phyloP scores from a whole-genome alignment of 2,329 filamentous ascomycete genomes.

The Aspergillus hortae region DNA sequence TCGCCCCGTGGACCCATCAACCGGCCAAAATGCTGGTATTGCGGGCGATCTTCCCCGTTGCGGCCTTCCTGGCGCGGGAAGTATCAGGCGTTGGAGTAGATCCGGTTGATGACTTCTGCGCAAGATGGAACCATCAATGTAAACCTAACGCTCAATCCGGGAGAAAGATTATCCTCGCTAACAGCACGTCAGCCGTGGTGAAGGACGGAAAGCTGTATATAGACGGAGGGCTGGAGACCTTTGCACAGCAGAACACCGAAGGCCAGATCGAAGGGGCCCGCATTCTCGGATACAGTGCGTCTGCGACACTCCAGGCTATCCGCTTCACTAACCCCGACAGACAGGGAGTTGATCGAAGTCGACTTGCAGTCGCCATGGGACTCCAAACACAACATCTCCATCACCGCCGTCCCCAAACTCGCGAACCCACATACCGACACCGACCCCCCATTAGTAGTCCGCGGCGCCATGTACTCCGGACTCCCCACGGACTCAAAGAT shows the following conservation, averaged over 20 bases:
- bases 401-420: slow-evolving; percentile 18
- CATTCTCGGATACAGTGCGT: slow-evolving; percentile 28
- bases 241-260: slow-evolving; percentile 12
- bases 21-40: no score
- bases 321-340: slow-evolving; percentile 9
- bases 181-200: slow-evolving; percentile 18
- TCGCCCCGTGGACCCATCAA: no score
- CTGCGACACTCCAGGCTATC: neutral
- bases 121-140: slow-evolving; percentile 28
- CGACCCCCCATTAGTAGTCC: slow-evolving; percentile 21
- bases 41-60: no score
- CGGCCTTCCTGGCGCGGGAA: slow-evolving; percentile 17
- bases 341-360: slow-evolving; percentile 24
- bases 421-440: slow-evolving; percentile 19
- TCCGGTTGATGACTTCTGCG: slow-evolving; percentile 24
- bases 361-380: slow-evolving; percentile 28
- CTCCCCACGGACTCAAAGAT: slow-evolving; percentile 18
- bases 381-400: slow-evolving; percentile 26
- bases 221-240: slow-evolving; percentile 26
- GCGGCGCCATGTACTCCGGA: slow-evolving; percentile 27
- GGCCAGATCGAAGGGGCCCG: slow-evolving; percentile 15
- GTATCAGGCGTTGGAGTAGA: slow-evolving; percentile 17
- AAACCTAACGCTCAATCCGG: neutral
- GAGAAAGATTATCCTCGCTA: neutral
- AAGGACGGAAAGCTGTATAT: slow-evolving; percentile 29